Percentiles rank a stretch among this genome's conserved stretches.
These are phyloP conservation scores for Colletotrichum orbiculare DNA, from an alignment of 2,329 filamentous ascomycete species.

Conservation along the genomic window DNA sequence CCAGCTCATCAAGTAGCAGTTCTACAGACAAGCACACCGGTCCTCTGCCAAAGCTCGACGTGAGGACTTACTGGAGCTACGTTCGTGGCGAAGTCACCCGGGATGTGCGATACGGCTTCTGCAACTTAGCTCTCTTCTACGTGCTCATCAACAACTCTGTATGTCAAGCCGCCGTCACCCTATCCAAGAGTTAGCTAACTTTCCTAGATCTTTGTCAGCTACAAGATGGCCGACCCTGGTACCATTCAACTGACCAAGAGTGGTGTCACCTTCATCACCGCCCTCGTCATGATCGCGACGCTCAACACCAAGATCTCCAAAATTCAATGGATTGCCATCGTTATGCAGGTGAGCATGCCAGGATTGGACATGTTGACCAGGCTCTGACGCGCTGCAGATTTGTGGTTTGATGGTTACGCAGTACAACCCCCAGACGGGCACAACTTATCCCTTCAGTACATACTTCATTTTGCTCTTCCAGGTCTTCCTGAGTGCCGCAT, in stretches of 20 bases:
- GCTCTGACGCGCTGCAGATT: slow-evolving; percentile 36
- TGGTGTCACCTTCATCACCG: slow-evolving; percentile 46
- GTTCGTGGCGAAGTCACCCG: slow-evolving; percentile 41
- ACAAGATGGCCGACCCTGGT: slow-evolving; percentile 46
- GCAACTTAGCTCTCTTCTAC: slow-evolving; percentile 46
- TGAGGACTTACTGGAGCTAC: slow-evolving; percentile 38
- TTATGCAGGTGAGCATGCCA: slow-evolving; percentile 42
- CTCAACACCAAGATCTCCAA: slow-evolving; percentile 43
- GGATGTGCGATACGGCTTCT: slow-evolving; percentile 46
- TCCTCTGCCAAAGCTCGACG: slow-evolving; percentile 24
- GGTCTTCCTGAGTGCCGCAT: slow-evolving; percentile 45
- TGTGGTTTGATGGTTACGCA: slow-evolving; percentile 46
- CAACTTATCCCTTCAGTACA: slow-evolving; percentile 43
- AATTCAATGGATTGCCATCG: slow-evolving; percentile 47
- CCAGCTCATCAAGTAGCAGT: slow-evolving; percentile 24
- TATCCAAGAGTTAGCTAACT: slow-evolving; percentile 29
- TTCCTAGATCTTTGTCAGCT: slow-evolving; percentile 44
- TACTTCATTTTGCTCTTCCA: slow-evolving; percentile 47
- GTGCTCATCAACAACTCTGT: slow-evolving; percentile 49
- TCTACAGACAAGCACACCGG: slow-evolving; percentile 24
- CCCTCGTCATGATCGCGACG: slow-evolving; percentile 44
- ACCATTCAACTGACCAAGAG: slow-evolving; percentile 47
- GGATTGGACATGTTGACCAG: neutral
- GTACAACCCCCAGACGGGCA: slow-evolving; percentile 43
- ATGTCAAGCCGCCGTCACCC: slow-evolving; percentile 2